Base-by-base conservation (phyloP, 2,329 filamentous ascomycete species). In the Trichoderma atroviride region DNA sequence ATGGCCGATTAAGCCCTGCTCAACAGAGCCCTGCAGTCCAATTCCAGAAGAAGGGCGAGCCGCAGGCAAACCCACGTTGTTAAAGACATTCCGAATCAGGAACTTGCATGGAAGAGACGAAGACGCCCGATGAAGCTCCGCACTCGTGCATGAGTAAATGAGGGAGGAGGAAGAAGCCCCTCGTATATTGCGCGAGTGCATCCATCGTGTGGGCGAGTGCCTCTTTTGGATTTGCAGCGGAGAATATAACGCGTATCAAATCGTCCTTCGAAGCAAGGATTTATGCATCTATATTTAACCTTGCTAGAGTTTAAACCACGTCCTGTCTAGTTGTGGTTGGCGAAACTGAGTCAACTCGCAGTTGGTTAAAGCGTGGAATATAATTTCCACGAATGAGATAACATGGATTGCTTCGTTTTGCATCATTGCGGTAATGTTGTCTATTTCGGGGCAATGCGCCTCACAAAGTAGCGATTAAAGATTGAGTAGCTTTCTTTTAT, bases 211-310 rank as follows among this genome's bases (percentile, higher is more conserved):
- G 1, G 3, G 31, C 14, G 3, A 40, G 1, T 19, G 37, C 16
- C 58, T 50, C 27, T 33, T 61, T 58, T 33, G 55, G 31, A 16
- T 24, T 37, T n/a, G 55, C 55, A 58, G 55, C 40, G 40, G 58
- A 61, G 27, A 40, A 40, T 40, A 50, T n/a, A 19, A 29, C 40
- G 58, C n/a, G 27, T 61, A 33, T 61, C 58, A 11, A 33, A 10
- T 19, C 14, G 27, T n/a, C 14, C 24, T 31, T 55, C 52, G 29
- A 27, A 4, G 27, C 7, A n/a, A n/a, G 13, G 24, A 61, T 61
- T 47, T 33, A 61, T 61, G 58, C 58, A 61, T 27, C 58, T 61
- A 10, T 50, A 50, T 47, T 33, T 31, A 50, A 61, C 27, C 58
- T 61, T 61, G 19, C 40, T 61, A 33, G 58, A 33, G 11, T 24